Evolutionary conservation across 257 asterid species (phyloP).

Genomic region (Capsicum rhomboideum): DNA sequence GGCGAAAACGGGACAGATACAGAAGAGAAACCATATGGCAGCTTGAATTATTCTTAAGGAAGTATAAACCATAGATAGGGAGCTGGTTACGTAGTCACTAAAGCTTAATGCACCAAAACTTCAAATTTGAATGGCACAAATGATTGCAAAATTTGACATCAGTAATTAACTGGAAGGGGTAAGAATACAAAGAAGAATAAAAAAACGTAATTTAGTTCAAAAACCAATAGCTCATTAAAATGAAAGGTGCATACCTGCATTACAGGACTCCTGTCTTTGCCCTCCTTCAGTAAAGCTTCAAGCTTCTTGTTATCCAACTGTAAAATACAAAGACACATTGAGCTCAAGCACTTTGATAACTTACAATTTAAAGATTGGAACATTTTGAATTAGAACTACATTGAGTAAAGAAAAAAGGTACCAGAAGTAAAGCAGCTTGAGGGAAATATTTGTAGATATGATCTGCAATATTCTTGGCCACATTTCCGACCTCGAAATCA

Average conservation of each 20-base stretch:
- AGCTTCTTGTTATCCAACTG: conserved; percentile 74
- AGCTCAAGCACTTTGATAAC: neutral
- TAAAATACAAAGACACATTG: neutral
- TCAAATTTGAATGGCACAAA: neutral
- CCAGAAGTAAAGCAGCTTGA: conserved; percentile 88
- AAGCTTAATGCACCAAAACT: neutral
- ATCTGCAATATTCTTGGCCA: conserved; percentile 90
- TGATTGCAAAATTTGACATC: neutral
- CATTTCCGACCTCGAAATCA: conserved; percentile 63
- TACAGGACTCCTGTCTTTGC: conserved; percentile 59
- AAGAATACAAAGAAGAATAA: neutral
- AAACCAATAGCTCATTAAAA: neutral
- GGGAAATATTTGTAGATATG: conserved; percentile 78
- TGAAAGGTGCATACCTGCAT: conserved; percentile 45
- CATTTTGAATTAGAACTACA: neutral
- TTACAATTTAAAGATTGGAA: neutral
- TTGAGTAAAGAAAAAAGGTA: conserved; percentile 13
- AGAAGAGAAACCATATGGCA: neutral
- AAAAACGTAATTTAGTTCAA: neutral
- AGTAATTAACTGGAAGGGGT: neutral
- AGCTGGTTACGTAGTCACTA: neutral
- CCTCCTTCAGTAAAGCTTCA: conserved; percentile 34
- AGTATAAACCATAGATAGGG: neutral
- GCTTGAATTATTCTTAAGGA: neutral
- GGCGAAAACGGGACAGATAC: neutral